phyloP scores from a whole-genome alignment of 2,329 filamentous ascomycete species.

The Leptographium procerum region DNA sequence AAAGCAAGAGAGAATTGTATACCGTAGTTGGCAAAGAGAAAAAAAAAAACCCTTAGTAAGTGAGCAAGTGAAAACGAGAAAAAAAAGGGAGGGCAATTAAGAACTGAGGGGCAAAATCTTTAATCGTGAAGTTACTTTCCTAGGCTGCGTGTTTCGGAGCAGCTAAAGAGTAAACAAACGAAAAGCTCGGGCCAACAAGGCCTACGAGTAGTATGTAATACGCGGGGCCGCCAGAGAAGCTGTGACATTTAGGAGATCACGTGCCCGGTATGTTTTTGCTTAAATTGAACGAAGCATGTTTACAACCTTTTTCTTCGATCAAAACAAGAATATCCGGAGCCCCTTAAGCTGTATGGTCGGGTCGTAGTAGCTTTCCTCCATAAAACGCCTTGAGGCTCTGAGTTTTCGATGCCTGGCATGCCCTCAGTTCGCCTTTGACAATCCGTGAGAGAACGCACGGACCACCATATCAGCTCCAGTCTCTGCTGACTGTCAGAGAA shows the following conservation, averaged over 20 bases:
- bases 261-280: background rate
- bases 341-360: background rate
- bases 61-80: background rate
- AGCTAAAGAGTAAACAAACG: slow-evolving; percentile 14
- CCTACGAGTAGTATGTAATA: too few relatives aligned
- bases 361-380: too few relatives aligned
- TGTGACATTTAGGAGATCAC: background rate
- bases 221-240: background rate
- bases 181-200: slow-evolving; percentile 11
- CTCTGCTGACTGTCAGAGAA: background rate
- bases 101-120: slow-evolving; percentile 5
- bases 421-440: background rate
- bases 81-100: background rate
- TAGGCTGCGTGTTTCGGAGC: slow-evolving; percentile 4
- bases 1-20: background rate
- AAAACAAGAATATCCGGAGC: background rate
- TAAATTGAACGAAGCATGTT: background rate
- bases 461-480: background rate
- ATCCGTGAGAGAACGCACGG: background rate
- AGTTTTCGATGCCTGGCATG: background rate
- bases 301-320: background rate
- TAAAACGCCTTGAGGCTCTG: too few relatives aligned
- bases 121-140: background rate
- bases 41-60: background rate
- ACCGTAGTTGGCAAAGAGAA: background rate